Conservation (phyloP, 108 stramenopile genomes). For the Mediolabrus comicus region DNA sequence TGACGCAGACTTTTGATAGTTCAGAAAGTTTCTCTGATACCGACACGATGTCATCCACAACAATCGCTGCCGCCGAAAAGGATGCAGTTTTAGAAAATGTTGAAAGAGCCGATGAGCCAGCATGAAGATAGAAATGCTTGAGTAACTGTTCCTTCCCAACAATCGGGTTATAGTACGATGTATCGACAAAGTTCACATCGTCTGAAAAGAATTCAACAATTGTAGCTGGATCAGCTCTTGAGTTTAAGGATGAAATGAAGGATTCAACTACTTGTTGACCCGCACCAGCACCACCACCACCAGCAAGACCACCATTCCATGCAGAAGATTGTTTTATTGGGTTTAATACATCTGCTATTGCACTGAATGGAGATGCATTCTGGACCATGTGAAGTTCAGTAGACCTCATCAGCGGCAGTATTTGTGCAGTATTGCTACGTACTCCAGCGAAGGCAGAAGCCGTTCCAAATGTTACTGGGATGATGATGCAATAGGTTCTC, state of each 20-base stretch:
- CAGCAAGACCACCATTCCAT: not conserved
- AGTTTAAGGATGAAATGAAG: constrained; percentile 25
- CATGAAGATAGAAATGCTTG: constrained; percentile 25
- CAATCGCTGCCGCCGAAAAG: constrained; percentile 9
- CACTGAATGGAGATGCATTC: constrained; percentile 6
- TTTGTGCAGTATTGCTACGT: not conserved
- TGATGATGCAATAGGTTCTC: not conserved
- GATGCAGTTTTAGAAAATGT: constrained; percentile 3
- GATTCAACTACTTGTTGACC: constrained; percentile 25
- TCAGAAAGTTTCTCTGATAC: not conserved
- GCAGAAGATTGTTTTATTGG: not conserved
- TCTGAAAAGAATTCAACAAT: constrained; percentile 19
- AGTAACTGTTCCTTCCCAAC: constrained; percentile 23
- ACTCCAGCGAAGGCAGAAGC: not conserved
- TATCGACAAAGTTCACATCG: constrained; percentile 22
- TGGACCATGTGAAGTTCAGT: not conserved
- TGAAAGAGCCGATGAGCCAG: constrained; percentile 23
- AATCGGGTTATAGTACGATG: constrained; percentile 36
- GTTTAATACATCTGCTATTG: constrained; percentile 7
- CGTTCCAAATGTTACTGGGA: not conserved
- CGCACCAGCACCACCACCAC: not conserved
- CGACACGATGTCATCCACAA: constrained; percentile 27
- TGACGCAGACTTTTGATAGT: constrained; percentile 31
- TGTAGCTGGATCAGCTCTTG: constrained; percentile 4
- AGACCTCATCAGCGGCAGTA: not conserved